A percentile compares a stretch with the other conserved stretches of the same genome.
Conservation (phyloP, 2,329 filamentous ascomycete genomes). For the Kalmusia sp. region DNA sequence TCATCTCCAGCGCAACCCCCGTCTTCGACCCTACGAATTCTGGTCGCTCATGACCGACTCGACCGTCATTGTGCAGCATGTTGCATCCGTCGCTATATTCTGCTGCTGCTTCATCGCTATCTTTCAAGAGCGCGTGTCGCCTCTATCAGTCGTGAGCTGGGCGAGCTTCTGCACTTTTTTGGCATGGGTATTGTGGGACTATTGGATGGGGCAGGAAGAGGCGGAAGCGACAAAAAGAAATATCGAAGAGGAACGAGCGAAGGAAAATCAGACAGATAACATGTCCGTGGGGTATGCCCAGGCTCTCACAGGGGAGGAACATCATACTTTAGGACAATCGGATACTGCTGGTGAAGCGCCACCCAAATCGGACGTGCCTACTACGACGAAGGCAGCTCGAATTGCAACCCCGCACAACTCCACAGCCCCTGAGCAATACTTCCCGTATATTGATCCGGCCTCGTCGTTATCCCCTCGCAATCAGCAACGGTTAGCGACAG, state of each 20-base stretch:
- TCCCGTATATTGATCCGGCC: conserved; percentile 44
- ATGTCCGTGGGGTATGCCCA: conserved; percentile 46
- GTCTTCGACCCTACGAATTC: conserved; percentile 94
- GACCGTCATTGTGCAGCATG: conserved; percentile 95
- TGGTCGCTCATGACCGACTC: conserved; percentile 96
- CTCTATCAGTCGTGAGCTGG: conserved; percentile 86
- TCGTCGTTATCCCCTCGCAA: conserved; percentile 60
- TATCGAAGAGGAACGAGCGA: conserved; percentile 23
- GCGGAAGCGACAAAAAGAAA: conserved; percentile 53
- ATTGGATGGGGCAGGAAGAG: conserved; percentile 80
- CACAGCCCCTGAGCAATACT: conserved; percentile 51
- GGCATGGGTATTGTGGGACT: conserved; percentile 91
- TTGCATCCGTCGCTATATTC: conserved; percentile 94
- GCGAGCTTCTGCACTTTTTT: conserved; percentile 82
- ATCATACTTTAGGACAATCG: conserved; percentile 47
- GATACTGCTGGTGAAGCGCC: conserved; percentile 65
- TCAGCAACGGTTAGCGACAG: conserved; percentile 74
- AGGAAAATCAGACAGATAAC: conserved; percentile 16
- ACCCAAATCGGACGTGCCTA: conserved; percentile 54
- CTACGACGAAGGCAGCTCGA: conserved; percentile 36
- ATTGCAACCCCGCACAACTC: conserved; percentile 44
- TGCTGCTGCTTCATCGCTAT: conserved; percentile 93
- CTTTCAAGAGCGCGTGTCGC: conserved; percentile 83
- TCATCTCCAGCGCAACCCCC: conserved; percentile 91
- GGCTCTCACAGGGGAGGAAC: conserved; percentile 22